Evolutionary conservation across 345 rosid genomes (phyloP).

Genomic region (Triadica sebifera): DNA sequence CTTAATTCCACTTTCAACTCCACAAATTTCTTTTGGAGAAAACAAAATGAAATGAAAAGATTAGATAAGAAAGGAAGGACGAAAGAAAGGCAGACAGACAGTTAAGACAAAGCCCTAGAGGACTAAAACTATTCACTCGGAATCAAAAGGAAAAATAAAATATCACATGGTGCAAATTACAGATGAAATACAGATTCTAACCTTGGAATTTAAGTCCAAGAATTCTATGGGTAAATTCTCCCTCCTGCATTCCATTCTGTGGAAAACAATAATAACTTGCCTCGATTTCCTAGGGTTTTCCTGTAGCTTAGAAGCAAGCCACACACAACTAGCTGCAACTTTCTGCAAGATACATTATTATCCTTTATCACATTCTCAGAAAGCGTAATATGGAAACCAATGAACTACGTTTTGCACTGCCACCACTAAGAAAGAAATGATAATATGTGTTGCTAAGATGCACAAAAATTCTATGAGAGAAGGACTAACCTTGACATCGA

Average conservation of each 20-base stretch:
- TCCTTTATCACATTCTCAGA: slow-evolving; percentile 4
- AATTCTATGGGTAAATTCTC: slow-evolving; percentile 74
- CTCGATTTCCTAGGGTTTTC: slow-evolving; percentile 86
- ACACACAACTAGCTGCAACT: slow-evolving; percentile 88
- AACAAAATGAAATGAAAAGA: slow-evolving; percentile 11
- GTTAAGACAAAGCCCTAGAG: neutral
- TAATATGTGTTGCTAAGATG: neutral
- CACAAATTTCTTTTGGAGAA: slow-evolving; percentile 50
- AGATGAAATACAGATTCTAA: slow-evolving; percentile 21
- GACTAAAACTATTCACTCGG: neutral
- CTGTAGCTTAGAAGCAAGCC: slow-evolving; percentile 92
- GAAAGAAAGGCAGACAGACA: neutral
- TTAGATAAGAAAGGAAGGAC: neutral
- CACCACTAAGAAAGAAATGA: neutral
- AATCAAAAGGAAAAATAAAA: slow-evolving; percentile 7
- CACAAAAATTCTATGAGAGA: neutral
- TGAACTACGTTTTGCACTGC: neutral
- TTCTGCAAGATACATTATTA: slow-evolving; percentile 45
- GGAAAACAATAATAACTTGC: slow-evolving; percentile 87
- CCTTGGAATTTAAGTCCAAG: slow-evolving; percentile 78
- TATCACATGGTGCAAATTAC: neutral
- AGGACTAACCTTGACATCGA: slow-evolving; percentile 63
- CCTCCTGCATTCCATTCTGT: slow-evolving; percentile 94
- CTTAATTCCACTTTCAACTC: slow-evolving; percentile 77
- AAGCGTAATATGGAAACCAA: slow-evolving; percentile 6